Conservation (phyloP, 345 rosid genomes). For the Brassica juncea region DNA sequence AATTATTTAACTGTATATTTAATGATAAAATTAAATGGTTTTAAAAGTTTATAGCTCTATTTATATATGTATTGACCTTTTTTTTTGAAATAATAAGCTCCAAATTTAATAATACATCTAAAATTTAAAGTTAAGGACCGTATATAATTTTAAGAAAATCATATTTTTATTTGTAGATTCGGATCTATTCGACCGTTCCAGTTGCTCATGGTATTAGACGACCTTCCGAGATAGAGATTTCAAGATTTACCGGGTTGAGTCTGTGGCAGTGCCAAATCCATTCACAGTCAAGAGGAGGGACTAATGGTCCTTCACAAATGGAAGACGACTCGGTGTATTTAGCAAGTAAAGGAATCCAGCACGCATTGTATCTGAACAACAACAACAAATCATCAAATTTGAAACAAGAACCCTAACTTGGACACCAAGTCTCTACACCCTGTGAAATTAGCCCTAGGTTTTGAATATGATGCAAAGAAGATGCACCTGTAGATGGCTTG, state of each 20-base stretch:
- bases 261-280: constrained; percentile 99
- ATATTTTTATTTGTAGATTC: too few species aligned
- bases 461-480: neutral
- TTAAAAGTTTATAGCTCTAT: too few species aligned
- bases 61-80: too few species aligned
- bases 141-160: too few species aligned
- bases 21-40: too few species aligned
- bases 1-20: too few species aligned
- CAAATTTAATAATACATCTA: too few species aligned
- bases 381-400: neutral
- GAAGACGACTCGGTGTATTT: constrained; percentile 49
- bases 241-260: constrained; percentile 76
- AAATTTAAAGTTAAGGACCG: too few species aligned
- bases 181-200: too few species aligned
- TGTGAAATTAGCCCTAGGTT: neutral
- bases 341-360: constrained; percentile 94
- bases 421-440: neutral
- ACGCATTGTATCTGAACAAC: constrained; percentile 79
- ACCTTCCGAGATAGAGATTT: neutral
- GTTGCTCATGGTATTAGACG: too few species aligned
- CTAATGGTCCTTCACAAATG: constrained; percentile 60
- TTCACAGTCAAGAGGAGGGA: constrained; percentile 95
- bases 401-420: neutral
- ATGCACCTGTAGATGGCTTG: constrained; percentile 75
- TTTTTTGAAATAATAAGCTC: too few species aligned